A percentile compares a stretch with the other conserved stretches of the same genome.
phyloP scores from a whole-genome alignment of 2,329 filamentous ascomycete species.

The Ramularia collo-cygni region DNA sequence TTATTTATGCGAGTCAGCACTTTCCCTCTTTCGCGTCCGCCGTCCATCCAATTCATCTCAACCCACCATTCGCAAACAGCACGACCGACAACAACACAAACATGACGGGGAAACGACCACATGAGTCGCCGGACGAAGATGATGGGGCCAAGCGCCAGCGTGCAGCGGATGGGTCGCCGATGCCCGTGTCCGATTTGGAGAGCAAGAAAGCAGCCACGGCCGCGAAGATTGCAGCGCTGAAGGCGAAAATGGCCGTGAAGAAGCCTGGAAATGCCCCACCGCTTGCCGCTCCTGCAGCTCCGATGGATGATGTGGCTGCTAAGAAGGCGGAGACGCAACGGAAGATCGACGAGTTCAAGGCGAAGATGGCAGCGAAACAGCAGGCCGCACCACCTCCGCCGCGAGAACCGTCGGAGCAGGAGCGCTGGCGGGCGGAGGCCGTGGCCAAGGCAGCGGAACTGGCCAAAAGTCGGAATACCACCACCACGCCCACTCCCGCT shows the following conservation, averaged over 20 bases:
- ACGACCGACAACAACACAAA: background rate
- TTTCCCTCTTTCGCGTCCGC: too few species aligned
- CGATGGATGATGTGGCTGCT: constrained; percentile 18
- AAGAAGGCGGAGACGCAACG: constrained; percentile 26
- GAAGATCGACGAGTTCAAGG: constrained; percentile 31
- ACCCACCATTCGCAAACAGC: too few species aligned
- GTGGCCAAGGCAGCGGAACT: constrained; percentile 21
- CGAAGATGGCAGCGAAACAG: constrained; percentile 24
- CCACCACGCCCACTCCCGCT: constrained; percentile 2
- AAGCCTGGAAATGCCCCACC: constrained; percentile 14
- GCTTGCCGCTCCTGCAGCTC: constrained; percentile 11
- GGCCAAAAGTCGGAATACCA: constrained; percentile 8
- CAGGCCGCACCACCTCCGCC: constrained; percentile 12
- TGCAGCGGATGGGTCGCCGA: constrained; percentile 32
- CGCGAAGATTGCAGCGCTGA: constrained; percentile 30
- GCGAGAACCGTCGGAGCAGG: constrained; percentile 8
- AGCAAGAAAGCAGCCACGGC: constrained; percentile 28
- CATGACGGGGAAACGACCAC: constrained; percentile 38
- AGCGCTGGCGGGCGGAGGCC: constrained; percentile 21
- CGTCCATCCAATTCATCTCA: too few species aligned
- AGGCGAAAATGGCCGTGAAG: constrained; percentile 28
- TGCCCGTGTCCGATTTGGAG: constrained; percentile 26
- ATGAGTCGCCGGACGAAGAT: constrained; percentile 31
- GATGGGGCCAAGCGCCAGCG: constrained; percentile 37
- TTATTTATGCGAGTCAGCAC: too few species aligned